phyloP scores from a whole-genome alignment of 2,329 filamentous ascomycete species.

The Bipolaris gigantea region DNA sequence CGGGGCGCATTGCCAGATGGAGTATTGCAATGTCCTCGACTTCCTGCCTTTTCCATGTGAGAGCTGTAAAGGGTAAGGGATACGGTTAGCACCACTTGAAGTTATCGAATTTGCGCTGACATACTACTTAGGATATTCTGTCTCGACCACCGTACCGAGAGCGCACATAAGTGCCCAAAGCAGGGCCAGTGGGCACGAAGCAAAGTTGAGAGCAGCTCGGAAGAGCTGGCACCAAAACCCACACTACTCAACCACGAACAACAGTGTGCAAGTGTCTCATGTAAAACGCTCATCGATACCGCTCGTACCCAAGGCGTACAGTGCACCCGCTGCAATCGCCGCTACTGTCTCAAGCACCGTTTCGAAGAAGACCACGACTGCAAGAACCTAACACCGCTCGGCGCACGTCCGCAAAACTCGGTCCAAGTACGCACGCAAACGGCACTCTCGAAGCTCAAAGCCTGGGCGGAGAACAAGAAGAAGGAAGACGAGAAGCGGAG shows the following conservation, averaged over 20 bases:
- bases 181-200: constrained; percentile 61
- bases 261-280: constrained; percentile 66
- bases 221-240: constrained; percentile 50
- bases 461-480: constrained; percentile 80
- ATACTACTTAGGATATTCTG: constrained; percentile 69
- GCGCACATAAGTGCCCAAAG: constrained; percentile 69
- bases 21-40: constrained; percentile 92
- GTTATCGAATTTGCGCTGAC: constrained; percentile 9
- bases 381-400: constrained; percentile 62
- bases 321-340: constrained; percentile 70
- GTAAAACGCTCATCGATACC: constrained; percentile 73
- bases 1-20: constrained; percentile 86
- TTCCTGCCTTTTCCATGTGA: constrained; percentile 95
- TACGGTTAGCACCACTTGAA: background rate
- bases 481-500: constrained; percentile 65
- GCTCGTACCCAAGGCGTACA: constrained; percentile 60
- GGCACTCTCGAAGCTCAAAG: constrained; percentile 74
- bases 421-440: constrained; percentile 40
- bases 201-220: constrained; percentile 48
- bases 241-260: constrained; percentile 64
- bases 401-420: constrained; percentile 51
- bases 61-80: constrained; percentile 66
- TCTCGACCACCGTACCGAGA: constrained; percentile 88
- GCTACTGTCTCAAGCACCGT: constrained; percentile 78
- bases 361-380: constrained; percentile 83